phyloP scores from a whole-genome alignment of 768 basidiomycete genomes.

The Xerocomus spinulosus region DNA sequence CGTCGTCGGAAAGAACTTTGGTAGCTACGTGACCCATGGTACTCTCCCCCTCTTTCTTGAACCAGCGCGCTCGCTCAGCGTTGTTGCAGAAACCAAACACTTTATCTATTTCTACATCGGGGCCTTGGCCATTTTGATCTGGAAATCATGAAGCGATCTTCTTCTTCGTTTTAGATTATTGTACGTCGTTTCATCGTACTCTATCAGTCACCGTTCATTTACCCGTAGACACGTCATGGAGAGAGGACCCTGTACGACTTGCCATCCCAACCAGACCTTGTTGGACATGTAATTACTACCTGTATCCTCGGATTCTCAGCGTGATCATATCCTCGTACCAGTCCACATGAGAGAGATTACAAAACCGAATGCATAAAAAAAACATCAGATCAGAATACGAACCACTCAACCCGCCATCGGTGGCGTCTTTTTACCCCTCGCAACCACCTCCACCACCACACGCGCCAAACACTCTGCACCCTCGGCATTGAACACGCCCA shows the following conservation, averaged over 20 bases:
- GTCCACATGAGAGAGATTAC: no score
- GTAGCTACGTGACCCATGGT: conserved; percentile 98
- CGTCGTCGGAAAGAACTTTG: conserved; percentile 98
- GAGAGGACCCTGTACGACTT: conserved; percentile 17
- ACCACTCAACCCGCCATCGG: conserved; percentile 26
- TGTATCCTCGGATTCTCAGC: conserved; percentile 14
- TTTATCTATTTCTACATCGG: conserved; percentile 99
- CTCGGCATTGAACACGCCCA: conserved; percentile 52
- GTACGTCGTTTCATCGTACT: conserved; percentile 14
- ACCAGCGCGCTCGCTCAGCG: background rate
- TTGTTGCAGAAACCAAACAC: conserved; percentile 81
- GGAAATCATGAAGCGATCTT: conserved; percentile 64
- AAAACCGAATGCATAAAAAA: conserved; percentile 20
- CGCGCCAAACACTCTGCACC: conserved; percentile 50
- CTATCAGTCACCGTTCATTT: background rate
- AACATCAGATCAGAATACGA: conserved; percentile 11
- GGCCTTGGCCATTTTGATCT: conserved; percentile 86
- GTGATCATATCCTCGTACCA: background rate
- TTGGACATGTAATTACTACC: conserved; percentile 26
- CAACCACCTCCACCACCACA: conserved; percentile 54
- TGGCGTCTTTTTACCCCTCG: conserved; percentile 26
- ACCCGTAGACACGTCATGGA: conserved; percentile 12
- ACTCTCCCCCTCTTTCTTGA: background rate
- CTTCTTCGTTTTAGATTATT: conserved; percentile 20
- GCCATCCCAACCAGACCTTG: conserved; percentile 12